Evolutionary conservation across 2,329 filamentous ascomycete species (phyloP), one percentile per base, ranked within the genome.

Genomic region (Fusarium subglutinans): DNA sequence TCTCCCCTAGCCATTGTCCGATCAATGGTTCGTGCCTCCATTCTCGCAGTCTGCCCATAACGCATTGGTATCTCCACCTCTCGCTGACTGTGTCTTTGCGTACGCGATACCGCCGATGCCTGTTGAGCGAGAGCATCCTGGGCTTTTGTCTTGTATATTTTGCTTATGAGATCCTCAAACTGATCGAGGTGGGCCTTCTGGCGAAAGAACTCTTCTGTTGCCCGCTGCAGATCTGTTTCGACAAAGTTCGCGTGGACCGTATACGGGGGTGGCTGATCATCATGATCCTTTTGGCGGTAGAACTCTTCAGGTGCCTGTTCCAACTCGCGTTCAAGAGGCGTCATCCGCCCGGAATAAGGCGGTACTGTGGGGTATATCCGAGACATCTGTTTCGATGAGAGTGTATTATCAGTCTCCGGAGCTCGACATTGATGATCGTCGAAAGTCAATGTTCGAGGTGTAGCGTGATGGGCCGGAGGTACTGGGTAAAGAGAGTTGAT

Each of bases 1-100:
- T n/a, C 5, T 5, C 41, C 1, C 15, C 10, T 12, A 44, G n/a
- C 41, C n/a, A 8, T 2, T 18, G 5, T 2, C 8, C 11, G n/a
- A 44, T 24, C 15, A 4, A 5, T 5, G 1, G 6, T 24, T 44
- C 6, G 14, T 44, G n/a, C 17, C 6, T 44, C 41, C 41, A 17
- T 44, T 44, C n/a, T 44, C 10, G 15, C n/a, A 8, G 41, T 15
- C 15, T 44, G 41, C 11, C 10, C 10, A 8, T 10, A 1, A 12
- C 10, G n/a, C 6, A 44, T 5, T n/a, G n/a, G 11, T 8, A 24
- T 24, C 10, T 18, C 41, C n/a, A 44, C 41, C 41, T 44, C 15
- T 44, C n/a, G n/a, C 6, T 17, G 15, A 5, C n/a, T 24, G 15
- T 7, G n/a, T 24, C 6, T 44, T 24, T 7, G n/a, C n/a, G 41